Evolutionary conservation across 1,284 basidiomycete species (phyloP), one percentile per base, ranked within the genome.

Genomic region (Puccinia novopanici): DNA sequence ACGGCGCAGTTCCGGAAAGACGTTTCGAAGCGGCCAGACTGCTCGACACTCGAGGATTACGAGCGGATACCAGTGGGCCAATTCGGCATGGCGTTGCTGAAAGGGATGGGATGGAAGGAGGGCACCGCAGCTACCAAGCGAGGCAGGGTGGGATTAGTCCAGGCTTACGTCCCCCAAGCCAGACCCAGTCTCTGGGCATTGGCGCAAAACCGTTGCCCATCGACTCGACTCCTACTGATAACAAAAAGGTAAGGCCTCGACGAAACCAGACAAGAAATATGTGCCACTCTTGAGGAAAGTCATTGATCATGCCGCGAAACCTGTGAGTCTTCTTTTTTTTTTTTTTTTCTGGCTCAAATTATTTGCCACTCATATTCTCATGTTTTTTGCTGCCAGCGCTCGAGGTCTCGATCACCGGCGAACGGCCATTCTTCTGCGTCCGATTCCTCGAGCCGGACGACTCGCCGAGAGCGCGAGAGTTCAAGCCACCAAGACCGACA

Each of bases 51-150:
- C 13, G 91, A 93, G 0, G 96, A 96, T 86, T 99, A 99, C 85
- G 90, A 90, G 42, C 91, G 93, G 3, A 90, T 98, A 0, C 96
- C 96, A 0, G 91, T 99, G 27, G 91, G 92, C 10, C 92, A 94
- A 78, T 99, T 99, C 83, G 96, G 97, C 13, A 91, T 92, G 6
- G 96, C 96, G 6, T 89, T 99, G 84, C 88, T 98, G 8, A 90
- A 95, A 61, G 96, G 96, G 0, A 98, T 99, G 96, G 96, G 95
- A 3, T 98, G 95, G 94, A 92, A 92, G 81, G 91, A 93, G 73
- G 93, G 92, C 0, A 89, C 89, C 30, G 90, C 91, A 0, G 92
- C 91, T 3, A 85, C 85, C 0, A 84, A 85, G 27, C 81, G 82
- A 0, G 82, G 84, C 9, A 83, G 82, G 57, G 84, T 84, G 0